These are phyloP conservation scores for Oryza rufipogon DNA, from an alignment of 176 grass and related monocot species.

Conservation along the genomic window DNA sequence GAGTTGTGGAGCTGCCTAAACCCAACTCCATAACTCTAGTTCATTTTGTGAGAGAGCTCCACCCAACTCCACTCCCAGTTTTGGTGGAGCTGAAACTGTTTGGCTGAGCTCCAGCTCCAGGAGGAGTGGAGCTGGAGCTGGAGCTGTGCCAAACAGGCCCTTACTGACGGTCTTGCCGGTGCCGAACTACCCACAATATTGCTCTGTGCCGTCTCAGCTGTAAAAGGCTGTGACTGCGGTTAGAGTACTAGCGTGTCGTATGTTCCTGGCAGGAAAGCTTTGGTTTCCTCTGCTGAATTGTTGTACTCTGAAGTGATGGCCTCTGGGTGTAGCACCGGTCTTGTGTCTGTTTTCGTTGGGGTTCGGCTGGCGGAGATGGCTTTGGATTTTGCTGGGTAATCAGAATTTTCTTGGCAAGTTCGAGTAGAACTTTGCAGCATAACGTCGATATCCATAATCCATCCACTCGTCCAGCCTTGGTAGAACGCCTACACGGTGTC, in stretches of 20 bases:
- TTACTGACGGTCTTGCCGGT: not conserved
- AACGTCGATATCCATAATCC: too few relatives aligned
- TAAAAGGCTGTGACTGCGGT: not conserved
- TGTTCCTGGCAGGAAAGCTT: not conserved
- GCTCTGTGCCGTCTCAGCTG: not conserved
- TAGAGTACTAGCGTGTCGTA: not conserved
- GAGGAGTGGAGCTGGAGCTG: too few relatives aligned
- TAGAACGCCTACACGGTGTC: too few relatives aligned
- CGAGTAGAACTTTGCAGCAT: not conserved
- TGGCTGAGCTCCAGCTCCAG: too few relatives aligned
- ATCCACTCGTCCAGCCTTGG: not conserved
- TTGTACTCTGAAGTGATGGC: not conserved
- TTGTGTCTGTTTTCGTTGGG: not conserved
- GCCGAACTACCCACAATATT: not conserved
- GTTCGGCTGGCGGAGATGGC: not conserved
- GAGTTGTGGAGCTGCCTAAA: too few relatives aligned
- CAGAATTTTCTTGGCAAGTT: not conserved
- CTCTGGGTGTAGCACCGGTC: not conserved
- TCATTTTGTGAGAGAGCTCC: too few relatives aligned
- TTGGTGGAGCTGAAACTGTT: too few relatives aligned
- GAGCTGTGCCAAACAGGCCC: too few relatives aligned
- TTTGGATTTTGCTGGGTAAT: not conserved
- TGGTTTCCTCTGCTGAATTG: constrained; percentile 24
- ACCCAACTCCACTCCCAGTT: too few relatives aligned
- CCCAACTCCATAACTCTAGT: too few relatives aligned